phyloP scores from a whole-genome alignment of 1,139 yeast species.

The Debaryomyces nepalensis region DNA sequence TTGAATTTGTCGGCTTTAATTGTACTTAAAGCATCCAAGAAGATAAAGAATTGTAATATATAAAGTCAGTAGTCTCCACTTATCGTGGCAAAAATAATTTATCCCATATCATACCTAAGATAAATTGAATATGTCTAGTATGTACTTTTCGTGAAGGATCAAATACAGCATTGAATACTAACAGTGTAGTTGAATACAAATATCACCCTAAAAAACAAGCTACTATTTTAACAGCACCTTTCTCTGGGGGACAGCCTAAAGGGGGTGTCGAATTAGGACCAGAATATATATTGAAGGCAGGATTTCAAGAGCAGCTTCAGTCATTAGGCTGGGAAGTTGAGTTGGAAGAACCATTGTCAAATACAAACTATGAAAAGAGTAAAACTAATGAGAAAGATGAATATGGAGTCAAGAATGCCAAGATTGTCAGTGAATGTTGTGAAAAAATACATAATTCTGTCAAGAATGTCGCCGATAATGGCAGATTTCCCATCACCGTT shows the following conservation, averaged over 20 bases:
- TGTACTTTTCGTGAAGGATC: neutral
- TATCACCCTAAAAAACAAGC: conserved; percentile 58
- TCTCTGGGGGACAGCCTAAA: conserved; percentile 96
- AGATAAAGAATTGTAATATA: neutral
- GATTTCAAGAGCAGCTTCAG: conserved; percentile 65
- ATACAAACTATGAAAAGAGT: conserved; percentile 45
- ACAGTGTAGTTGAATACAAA: conserved; percentile 42
- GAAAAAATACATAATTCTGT: conserved; percentile 67
- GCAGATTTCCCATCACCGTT: conserved; percentile 75
- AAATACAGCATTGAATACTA: conserved; percentile 10
- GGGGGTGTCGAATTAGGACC: conserved; percentile 96
- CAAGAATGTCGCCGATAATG: conserved; percentile 49
- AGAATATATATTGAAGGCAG: conserved; percentile 72
- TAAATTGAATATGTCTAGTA: conserved; percentile 7
- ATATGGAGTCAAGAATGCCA: conserved; percentile 71
- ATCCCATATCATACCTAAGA: neutral
- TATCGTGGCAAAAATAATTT: neutral
- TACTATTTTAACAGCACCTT: conserved; percentile 81
- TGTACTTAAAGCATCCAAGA: conserved; percentile 1
- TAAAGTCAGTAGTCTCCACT: conserved; percentile 1
- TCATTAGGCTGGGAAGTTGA: conserved; percentile 73
- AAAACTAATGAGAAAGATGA: conserved; percentile 51
- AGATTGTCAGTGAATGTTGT: conserved; percentile 76
- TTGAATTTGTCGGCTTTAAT: conserved; percentile 4
- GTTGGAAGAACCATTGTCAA: conserved; percentile 61